Percentiles rank a stretch among this genome's conserved stretches.
Conservation (phyloP, 805 yeast species). For the Wickerhamomyces rabaulensis region DNA sequence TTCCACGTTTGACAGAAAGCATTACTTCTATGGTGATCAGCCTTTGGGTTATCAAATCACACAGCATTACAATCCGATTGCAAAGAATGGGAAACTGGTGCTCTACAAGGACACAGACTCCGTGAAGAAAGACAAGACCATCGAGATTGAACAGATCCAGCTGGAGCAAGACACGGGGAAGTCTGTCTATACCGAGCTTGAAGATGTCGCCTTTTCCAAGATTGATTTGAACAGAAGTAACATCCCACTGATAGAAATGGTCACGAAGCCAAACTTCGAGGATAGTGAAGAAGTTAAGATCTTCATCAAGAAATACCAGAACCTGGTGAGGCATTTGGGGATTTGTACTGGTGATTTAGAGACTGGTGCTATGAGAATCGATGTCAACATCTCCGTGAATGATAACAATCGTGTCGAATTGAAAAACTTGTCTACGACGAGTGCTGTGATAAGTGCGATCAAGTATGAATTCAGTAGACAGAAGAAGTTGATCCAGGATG, state of each 20-base stretch:
- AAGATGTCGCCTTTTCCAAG: constrained; percentile 27
- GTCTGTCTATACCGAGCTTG: constrained; percentile 45
- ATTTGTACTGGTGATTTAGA: constrained; percentile 90
- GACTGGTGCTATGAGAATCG: constrained; percentile 92
- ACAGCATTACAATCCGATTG: constrained; percentile 78
- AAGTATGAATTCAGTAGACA: constrained; percentile 73
- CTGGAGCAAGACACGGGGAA: constrained; percentile 95
- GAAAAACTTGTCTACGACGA: constrained; percentile 81
- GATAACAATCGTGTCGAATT: constrained; percentile 75
- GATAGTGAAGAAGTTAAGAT: constrained; percentile 62
- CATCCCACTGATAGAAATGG: constrained; percentile 84
- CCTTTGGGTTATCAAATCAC: constrained; percentile 96
- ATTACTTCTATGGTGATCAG: constrained; percentile 94
- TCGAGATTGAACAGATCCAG: constrained; percentile 75
- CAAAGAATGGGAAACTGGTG: constrained; percentile 55
- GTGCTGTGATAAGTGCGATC: constrained; percentile 75
- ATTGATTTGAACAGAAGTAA: constrained; percentile 84
- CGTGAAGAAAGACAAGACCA: constrained; percentile 37
- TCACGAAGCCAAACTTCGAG: constrained; percentile 83
- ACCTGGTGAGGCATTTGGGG: constrained; percentile 58
- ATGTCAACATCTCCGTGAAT: constrained; percentile 83
- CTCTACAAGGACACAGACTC: constrained; percentile 52
- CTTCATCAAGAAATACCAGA: constrained; percentile 78
- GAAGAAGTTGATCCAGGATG: constrained; percentile 37
- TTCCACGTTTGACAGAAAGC: constrained; percentile 87